These are phyloP conservation scores for Alectoria sarmentosa DNA, from an alignment of 495 filamentous ascomycete species.

Conservation along the genomic window DNA sequence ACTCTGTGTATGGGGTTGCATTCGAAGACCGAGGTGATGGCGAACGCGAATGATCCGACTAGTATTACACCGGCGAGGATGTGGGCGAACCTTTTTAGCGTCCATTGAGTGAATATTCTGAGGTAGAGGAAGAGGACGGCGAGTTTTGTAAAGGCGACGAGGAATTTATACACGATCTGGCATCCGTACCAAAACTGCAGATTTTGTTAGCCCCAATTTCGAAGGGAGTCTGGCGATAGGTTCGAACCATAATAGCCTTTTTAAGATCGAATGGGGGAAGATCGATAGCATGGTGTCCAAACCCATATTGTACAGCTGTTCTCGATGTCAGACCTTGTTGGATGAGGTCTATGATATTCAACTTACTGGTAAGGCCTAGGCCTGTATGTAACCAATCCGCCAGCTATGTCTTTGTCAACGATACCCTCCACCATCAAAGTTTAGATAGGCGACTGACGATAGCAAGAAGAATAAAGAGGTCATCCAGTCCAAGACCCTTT, in stretches of 20 bases:
- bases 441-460: not conserved
- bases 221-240: no score
- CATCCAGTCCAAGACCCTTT: constrained; percentile 3
- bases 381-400: constrained; percentile 4
- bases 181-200: constrained; percentile 4
- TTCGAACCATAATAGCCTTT: not conserved
- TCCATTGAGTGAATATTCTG: not conserved
- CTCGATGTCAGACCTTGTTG: not conserved
- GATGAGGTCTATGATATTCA: not conserved
- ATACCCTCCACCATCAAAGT: not conserved
- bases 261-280: not conserved
- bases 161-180: constrained; percentile 6
- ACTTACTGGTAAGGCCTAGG: constrained; percentile 1
- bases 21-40: not conserved
- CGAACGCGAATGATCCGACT: not conserved
- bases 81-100: not conserved
- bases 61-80: not conserved
- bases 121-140: constrained; percentile 8
- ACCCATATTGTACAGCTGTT: constrained; percentile 1
- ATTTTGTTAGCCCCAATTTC: no score
- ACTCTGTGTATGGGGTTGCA: constrained; percentile 9
- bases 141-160: constrained; percentile 7
- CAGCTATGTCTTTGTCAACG: not conserved
- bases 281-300: constrained; percentile 5
- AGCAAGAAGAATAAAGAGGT: not conserved